These are phyloP conservation scores for Solanum lignicaule DNA, from an alignment of 257 asterid species.

Conservation along the genomic window DNA sequence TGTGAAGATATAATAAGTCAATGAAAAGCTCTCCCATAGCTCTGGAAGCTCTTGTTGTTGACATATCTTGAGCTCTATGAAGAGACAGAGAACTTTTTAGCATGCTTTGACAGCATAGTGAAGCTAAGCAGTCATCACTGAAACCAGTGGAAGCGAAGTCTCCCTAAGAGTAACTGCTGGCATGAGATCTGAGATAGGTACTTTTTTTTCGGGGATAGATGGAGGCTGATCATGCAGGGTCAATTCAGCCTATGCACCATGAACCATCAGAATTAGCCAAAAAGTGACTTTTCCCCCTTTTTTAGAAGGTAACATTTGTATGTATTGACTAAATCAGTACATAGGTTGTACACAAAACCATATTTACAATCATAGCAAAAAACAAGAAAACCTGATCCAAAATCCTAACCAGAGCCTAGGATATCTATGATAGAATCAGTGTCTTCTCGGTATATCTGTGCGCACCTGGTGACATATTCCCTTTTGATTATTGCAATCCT, in stretches of 20 bases:
- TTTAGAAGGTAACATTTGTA: background rate
- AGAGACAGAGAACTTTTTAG: background rate
- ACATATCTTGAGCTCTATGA: background rate
- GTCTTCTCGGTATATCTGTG: background rate
- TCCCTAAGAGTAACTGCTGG: background rate
- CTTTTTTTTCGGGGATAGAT: background rate
- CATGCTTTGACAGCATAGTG: background rate
- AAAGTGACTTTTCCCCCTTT: background rate
- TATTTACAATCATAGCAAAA: background rate
- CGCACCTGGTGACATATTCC: background rate
- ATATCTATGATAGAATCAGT: background rate
- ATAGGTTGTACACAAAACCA: background rate
- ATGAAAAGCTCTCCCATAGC: background rate
- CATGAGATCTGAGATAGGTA: background rate
- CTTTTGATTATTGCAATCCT: background rate
- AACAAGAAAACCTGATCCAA: background rate
- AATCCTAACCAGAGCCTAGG: background rate
- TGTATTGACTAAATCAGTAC: background rate
- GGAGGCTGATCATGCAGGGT: background rate
- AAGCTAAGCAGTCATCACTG: background rate
- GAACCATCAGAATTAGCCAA: background rate
- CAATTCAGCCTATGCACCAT: background rate
- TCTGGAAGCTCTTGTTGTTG: background rate
- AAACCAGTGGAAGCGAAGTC: background rate
- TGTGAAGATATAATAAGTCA: background rate